Percentiles rank a stretch among this genome's conserved stretches.
Conservation (phyloP, 495 filamentous ascomycete species). For the Penicillium crystallinum region DNA sequence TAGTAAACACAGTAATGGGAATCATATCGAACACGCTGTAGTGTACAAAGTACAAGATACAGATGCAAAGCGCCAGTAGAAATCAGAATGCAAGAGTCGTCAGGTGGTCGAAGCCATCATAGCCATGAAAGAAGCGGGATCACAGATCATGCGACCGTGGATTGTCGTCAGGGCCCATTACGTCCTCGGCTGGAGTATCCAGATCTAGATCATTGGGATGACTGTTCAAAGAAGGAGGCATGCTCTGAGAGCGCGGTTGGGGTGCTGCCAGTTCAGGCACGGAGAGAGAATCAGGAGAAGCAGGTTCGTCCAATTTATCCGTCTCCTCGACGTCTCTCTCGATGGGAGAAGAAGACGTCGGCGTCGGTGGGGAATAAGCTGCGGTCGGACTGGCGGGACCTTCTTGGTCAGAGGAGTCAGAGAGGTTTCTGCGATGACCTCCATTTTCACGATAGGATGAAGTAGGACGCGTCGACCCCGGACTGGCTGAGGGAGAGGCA, state of each 20-base stretch:
- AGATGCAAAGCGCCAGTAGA: conserved; percentile 2
- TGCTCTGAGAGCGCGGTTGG: conserved; percentile 33
- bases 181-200: not conserved
- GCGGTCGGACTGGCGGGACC: conserved; percentile 33
- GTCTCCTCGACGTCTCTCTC: conserved; percentile 18
- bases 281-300: conserved; percentile 15
- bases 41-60: conserved; percentile 4
- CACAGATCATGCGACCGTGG: not conserved
- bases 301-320: conserved; percentile 3
- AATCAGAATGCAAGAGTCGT: not conserved
- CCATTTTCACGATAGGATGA: conserved; percentile 28
- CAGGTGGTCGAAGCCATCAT: not conserved
- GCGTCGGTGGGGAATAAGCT: conserved; percentile 46
- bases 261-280: conserved; percentile 23
- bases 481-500: conserved; percentile 42
- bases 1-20: conserved; percentile 2
- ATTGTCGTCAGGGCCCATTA: not conserved
- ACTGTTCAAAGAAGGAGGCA: conserved; percentile 33
- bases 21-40: conserved; percentile 10
- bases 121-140: not conserved
- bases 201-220: conserved; percentile 8
- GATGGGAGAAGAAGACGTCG: conserved; percentile 29
- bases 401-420: conserved; percentile 36
- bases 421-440: conserved; percentile 36
- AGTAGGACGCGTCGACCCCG: conserved; percentile 37